These are phyloP conservation scores for Trichosanthes cucumerina DNA, from an alignment of 306 rosid species.

Conservation along the genomic window DNA sequence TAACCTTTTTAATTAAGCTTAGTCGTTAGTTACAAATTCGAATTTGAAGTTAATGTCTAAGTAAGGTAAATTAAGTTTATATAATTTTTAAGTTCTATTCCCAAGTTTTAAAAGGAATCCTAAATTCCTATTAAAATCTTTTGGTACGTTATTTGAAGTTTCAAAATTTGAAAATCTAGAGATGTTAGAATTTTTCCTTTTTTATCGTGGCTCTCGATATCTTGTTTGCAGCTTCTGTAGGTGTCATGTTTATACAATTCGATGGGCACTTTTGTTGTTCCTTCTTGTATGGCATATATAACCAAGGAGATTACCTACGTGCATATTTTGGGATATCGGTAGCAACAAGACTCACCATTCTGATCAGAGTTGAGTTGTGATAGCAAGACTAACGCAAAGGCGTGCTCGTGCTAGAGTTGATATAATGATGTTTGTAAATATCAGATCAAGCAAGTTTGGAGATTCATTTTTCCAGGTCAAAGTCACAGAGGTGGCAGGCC, in stretches of 20 bases:
- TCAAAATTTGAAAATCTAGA: too few relatives aligned
- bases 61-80: too few relatives aligned
- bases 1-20: too few relatives aligned
- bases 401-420: conserved; percentile 21
- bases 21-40: too few relatives aligned
- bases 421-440: conserved; percentile 47
- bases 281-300: conserved; percentile 35
- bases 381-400: conserved; percentile 41
- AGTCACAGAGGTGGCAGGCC: conserved; percentile 80
- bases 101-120: too few relatives aligned
- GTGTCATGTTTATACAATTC: conserved; percentile 18
- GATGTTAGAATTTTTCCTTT: too few relatives aligned
- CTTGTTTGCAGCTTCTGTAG: conserved; percentile 51
- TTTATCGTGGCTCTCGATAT: too few relatives aligned
- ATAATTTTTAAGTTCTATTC: too few relatives aligned
- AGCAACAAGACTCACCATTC: conserved; percentile 13
- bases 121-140: too few relatives aligned
- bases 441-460: conserved; percentile 35
- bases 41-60: too few relatives aligned
- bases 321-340: not conserved
- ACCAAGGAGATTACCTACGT: conserved; percentile 13
- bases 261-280: conserved; percentile 27
- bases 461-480: conserved; percentile 61
- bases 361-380: conserved; percentile 25
- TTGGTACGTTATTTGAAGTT: too few relatives aligned